A percentile compares a stretch with the other conserved stretches of the same genome.
Conservation (phyloP, 129 eudicot species). For the Centella asiatica region DNA sequence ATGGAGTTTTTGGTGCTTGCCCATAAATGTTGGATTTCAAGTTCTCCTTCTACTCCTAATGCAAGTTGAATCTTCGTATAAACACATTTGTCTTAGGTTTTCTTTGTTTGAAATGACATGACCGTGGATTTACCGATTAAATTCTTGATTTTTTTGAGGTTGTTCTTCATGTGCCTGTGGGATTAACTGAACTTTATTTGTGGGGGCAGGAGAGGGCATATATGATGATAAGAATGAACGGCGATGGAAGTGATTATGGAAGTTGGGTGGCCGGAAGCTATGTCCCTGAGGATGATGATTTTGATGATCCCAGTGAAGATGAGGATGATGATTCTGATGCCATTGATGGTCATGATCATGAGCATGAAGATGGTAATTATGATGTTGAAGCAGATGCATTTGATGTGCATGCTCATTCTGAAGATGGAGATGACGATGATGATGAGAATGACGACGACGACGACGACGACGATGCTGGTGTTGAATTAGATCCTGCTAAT, state of each 20-base stretch:
- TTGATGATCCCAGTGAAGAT: constrained; percentile 44
- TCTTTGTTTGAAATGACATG: background rate
- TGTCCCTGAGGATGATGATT: constrained; percentile 37
- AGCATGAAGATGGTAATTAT: constrained; percentile 32
- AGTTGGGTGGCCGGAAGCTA: constrained; percentile 73
- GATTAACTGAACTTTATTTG: constrained; percentile 4
- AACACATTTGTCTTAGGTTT: background rate
- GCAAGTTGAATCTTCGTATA: too few relatives aligned
- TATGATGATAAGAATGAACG: constrained; percentile 80
- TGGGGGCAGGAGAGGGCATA: constrained; percentile 81
- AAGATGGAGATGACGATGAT: constrained; percentile 31
- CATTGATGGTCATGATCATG: constrained; percentile 29
- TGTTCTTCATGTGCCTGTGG: background rate
- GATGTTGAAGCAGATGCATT: constrained; percentile 66
- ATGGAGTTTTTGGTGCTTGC: too few relatives aligned
- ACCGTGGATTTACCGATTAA: too few relatives aligned
- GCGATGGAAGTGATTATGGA: constrained; percentile 52
- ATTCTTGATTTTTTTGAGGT: too few relatives aligned
- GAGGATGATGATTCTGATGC: constrained; percentile 47
- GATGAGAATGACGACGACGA: constrained; percentile 30
- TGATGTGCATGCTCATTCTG: constrained; percentile 73
- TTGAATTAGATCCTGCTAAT: constrained; percentile 58
- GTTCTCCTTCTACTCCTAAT: too few relatives aligned
- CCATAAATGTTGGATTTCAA: too few relatives aligned
- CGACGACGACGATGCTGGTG: constrained; percentile 30